Percentiles rank a stretch among this genome's conserved stretches.
phyloP scores from a whole-genome alignment of 2,329 filamentous ascomycete species.

The Pseudovirgaria hyperparasitica region DNA sequence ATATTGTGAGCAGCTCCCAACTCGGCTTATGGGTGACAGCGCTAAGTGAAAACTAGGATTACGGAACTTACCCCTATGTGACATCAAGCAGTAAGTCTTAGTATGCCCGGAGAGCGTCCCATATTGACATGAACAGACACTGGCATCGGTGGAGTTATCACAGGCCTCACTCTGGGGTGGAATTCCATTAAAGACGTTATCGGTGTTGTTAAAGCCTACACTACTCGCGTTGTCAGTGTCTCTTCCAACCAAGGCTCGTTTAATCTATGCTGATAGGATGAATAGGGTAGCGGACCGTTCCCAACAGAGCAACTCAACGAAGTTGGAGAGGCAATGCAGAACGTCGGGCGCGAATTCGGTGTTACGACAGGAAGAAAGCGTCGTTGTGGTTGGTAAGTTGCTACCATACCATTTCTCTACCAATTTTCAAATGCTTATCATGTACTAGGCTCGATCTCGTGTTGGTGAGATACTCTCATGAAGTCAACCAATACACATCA shows the following conservation, averaged over 20 bases:
- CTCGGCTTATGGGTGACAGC: slow-evolving; percentile 28
- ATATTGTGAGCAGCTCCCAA: slow-evolving; percentile 37
- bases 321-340: slow-evolving; percentile 43
- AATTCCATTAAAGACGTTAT: slow-evolving; percentile 48
- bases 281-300: slow-evolving; percentile 46
- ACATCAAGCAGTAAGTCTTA: slow-evolving; percentile 46
- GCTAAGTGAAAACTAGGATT: background rate
- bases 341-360: slow-evolving; percentile 43
- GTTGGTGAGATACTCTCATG: slow-evolving; percentile 51
- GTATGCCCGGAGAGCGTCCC: slow-evolving; percentile 3
- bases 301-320: slow-evolving; percentile 52
- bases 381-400: slow-evolving; percentile 43
- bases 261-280: background rate
- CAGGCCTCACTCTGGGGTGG: slow-evolving; percentile 48
- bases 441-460: slow-evolving; percentile 60
- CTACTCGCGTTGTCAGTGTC: slow-evolving; percentile 40
- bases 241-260: background rate
- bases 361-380: slow-evolving; percentile 46
- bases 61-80: slow-evolving; percentile 46
- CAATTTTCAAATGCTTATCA: background rate
- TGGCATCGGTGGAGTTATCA: slow-evolving; percentile 48
- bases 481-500: slow-evolving; percentile 54
- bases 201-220: slow-evolving; percentile 57
- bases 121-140: no score
- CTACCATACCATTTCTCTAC: background rate